Base-by-base conservation (phyloP, 352 stramenopile genomes). In the Phytophthora rubi region DNA sequence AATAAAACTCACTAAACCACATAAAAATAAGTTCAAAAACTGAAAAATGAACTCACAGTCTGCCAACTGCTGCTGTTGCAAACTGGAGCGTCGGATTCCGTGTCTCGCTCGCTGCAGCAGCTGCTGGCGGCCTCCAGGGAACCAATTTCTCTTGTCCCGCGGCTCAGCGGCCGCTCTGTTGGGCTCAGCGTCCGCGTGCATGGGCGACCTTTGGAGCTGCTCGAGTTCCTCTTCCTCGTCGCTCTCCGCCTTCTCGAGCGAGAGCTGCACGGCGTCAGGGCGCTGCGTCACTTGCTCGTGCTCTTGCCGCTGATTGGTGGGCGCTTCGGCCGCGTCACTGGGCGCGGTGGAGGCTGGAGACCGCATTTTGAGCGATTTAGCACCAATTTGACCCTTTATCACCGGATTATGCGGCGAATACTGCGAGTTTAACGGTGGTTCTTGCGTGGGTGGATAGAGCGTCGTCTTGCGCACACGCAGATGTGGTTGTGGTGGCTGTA, bases 291-390 rank as follows among this genome's bases (percentile, higher is more conserved):
- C 37, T 44, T 4, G 21, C 9, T 59, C 16, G 26, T 68, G 53
- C 15, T 72, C 65, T 44, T 75, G 28, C 2, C 69, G 59, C 28
- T 75, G 64, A 65, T 75, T 75, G 9, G 21, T 51, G 39, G 53
- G 3, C 47, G 21, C 23, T 42, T 26, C 6, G 10, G 33, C 39
- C 53, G 15, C 28, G 37, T 44, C 13, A 21, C 37, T 6, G 45
- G 23, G n/a, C 49, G 54, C 47, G 53, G 33, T 30, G 51, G 15
- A 28, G 16, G 53, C n/a, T 30, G 64, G 58, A 59, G 55, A 65
- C 32, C 65, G 54, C 65, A 73, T 77, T 67, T 39, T n/a, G 37
- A 39, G 33, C 7, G 12, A 30, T 10, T 21, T 56, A 52, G 0
- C 9, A 5, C 13, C 6, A 4, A 2, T 51, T 52, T 32, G 10